These are phyloP conservation scores for Diutina sp. DNA, from an alignment of 1,139 yeast genomes.

Conservation along the genomic window DNA sequence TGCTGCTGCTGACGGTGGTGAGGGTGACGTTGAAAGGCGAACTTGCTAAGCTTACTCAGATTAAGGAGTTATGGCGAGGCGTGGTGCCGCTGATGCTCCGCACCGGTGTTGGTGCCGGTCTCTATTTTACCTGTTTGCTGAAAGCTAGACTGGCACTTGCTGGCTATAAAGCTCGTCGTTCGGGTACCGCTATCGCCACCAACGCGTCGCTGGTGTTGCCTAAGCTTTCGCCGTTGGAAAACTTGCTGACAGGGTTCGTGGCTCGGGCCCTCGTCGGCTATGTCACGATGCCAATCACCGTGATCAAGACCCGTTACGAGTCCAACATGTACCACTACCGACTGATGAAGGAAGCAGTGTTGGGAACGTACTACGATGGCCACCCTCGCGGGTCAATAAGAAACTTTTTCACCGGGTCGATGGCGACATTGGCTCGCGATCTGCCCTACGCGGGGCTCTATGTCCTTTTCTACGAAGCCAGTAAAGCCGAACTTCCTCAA, in stretches of 20 bases:
- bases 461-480: slow-evolving; percentile 69
- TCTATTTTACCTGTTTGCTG: slow-evolving; percentile 67
- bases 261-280: slow-evolving; percentile 78
- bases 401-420: slow-evolving; percentile 79
- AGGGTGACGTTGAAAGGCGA: slow-evolving; percentile 23
- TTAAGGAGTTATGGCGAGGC: slow-evolving; percentile 76
- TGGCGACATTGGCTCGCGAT: slow-evolving; percentile 81
- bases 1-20: slow-evolving; percentile 16
- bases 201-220: slow-evolving; percentile 36
- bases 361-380: slow-evolving; percentile 36
- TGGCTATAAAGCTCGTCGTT: slow-evolving; percentile 10
- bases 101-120: slow-evolving; percentile 83
- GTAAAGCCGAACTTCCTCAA: slow-evolving; percentile 34
- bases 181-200: background rate
- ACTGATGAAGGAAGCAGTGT: slow-evolving; percentile 51
- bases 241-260: slow-evolving; percentile 63
- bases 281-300: slow-evolving; percentile 94
- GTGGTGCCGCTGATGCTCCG: slow-evolving; percentile 83
- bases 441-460: slow-evolving; percentile 96
- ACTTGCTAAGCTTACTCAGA: slow-evolving; percentile 30
- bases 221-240: slow-evolving; percentile 54
- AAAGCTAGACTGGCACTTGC: slow-evolving; percentile 43
- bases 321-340: slow-evolving; percentile 60
- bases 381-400: slow-evolving; percentile 17
- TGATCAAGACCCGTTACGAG: slow-evolving; percentile 83